These are phyloP conservation scores for Singerocomus inundabilis DNA, from an alignment of 1,284 basidiomycete genomes.

Conservation along the genomic window DNA sequence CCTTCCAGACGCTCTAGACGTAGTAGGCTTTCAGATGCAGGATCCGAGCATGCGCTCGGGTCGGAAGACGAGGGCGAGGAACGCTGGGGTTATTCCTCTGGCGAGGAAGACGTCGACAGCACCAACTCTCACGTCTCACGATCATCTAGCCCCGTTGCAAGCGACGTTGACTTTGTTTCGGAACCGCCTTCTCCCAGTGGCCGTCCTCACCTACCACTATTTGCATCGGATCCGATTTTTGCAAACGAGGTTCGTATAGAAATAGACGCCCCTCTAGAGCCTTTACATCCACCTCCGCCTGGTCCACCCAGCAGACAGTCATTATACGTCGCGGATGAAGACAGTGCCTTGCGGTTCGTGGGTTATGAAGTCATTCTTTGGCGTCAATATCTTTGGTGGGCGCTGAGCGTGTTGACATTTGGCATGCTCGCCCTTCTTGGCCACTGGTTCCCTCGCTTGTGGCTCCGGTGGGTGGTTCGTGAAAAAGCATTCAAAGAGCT, in stretches of 20 bases:
- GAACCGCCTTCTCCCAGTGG: constrained; percentile 56
- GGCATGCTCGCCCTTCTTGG: constrained; percentile 84
- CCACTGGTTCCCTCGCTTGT: constrained; percentile 90
- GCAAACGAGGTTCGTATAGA: constrained; percentile 79
- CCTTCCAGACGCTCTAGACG: constrained; percentile 51
- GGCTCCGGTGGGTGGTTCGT: constrained; percentile 85
- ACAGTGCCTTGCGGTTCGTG: constrained; percentile 84
- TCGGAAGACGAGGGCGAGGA: constrained; percentile 58
- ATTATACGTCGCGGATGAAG: constrained; percentile 89
- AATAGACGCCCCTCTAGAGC: constrained; percentile 62
- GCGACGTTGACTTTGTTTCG: constrained; percentile 68
- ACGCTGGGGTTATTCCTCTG: constrained; percentile 79
- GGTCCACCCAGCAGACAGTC: constrained; percentile 84
- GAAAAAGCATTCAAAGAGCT: constrained; percentile 83
- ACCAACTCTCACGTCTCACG: constrained; percentile 32
- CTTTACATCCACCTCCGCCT: constrained; percentile 62
- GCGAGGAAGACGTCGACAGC: constrained; percentile 53
- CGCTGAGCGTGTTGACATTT: constrained; percentile 67
- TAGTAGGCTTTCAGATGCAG: constrained; percentile 53
- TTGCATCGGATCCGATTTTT: constrained; percentile 73
- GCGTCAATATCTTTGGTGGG: constrained; percentile 72
- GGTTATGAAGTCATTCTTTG: constrained; percentile 78
- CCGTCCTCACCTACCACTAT: constrained; percentile 59
- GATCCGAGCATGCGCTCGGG: constrained; percentile 56
- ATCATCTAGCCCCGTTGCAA: constrained; percentile 41